Evolutionary conservation across 2,329 filamentous ascomycete species (phyloP), one percentile per base, ranked within the genome.

Genomic region (Aspergillus calidoustus): DNA sequence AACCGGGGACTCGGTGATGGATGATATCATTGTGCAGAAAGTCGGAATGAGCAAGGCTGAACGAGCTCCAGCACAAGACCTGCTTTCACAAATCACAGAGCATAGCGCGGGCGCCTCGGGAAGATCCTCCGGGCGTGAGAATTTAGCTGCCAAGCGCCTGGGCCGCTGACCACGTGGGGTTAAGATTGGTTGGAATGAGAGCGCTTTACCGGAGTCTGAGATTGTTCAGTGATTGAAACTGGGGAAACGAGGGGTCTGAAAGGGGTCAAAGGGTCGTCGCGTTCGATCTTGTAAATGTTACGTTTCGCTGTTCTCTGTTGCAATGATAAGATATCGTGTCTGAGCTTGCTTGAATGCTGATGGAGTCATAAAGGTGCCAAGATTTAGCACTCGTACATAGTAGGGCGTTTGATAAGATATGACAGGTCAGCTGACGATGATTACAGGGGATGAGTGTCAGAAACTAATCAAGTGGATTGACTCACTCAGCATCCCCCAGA

Each of bases 11-110:
- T 15, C 31, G 47, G 34, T 17, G 47, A 46, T 30, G 48, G 23
- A 52, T 58, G 55, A 58, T 44, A 58, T 52, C 55, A 52, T 43
- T 28, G 25, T 47, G 55, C 46, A 56, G 54, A 8, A 49, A 7
- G 15, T 41, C 34, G 34, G 11, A 15, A 15, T 13, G 11, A 41
- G 34, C 34, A 41, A 15, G 34, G 34, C 34, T 41, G 34, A 41
- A 15, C 13, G 34, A 41, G 6, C 34, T 41, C 34, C 15, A 15
- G 25, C 25, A 28, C 25, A 17, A 38, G 34, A 11, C 6, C 34
- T 11, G 9, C 7, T 11, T 38, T 9, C 34, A 11, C 34, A 38
- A 41, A 41, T 41, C 34, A 41, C 34, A 41, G 34, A 15, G 34
- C 34, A 41, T 11, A 41, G 34, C 11, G 34, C 34, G 34, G 34